Conservation (phyloP, 345 rosid genomes). For the rapeseed (Brassica napus) region DNA sequence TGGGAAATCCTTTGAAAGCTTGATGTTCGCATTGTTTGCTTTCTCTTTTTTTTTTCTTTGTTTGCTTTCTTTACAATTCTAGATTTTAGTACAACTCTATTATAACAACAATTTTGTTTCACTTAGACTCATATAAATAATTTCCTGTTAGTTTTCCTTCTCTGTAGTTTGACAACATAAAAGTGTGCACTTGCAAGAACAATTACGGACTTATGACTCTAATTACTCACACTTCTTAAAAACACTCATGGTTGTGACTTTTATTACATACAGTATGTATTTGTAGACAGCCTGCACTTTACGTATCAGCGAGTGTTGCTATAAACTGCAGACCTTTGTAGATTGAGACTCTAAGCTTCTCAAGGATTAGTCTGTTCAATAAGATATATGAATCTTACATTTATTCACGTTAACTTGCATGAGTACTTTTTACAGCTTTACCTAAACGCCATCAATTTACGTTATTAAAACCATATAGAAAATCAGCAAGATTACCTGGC, state of each 20-base stretch:
- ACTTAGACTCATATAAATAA: neutral
- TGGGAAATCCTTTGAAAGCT: neutral
- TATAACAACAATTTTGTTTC: neutral
- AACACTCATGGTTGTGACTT: neutral
- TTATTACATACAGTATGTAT: neutral
- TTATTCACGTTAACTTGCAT: no score
- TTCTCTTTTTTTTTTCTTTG: neutral
- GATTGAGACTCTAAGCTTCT: neutral
- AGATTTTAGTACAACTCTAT: no score
- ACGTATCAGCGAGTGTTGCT: neutral
- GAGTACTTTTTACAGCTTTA: no score
- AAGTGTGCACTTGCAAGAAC: neutral
- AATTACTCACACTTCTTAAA: neutral
- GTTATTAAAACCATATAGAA: no score
- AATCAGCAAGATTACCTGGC: no score
- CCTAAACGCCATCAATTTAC: no score
- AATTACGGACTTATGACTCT: neutral
- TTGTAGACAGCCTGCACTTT: neutral
- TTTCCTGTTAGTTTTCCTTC: neutral
- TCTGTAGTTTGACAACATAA: neutral
- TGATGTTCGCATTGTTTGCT: neutral
- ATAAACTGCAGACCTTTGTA: neutral
- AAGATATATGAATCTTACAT: no score
- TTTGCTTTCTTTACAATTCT: no score
- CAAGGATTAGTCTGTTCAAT: no score